Conservation (phyloP, 2,329 filamentous ascomycete genomes). For the Erysiphe pulchra region DNA sequence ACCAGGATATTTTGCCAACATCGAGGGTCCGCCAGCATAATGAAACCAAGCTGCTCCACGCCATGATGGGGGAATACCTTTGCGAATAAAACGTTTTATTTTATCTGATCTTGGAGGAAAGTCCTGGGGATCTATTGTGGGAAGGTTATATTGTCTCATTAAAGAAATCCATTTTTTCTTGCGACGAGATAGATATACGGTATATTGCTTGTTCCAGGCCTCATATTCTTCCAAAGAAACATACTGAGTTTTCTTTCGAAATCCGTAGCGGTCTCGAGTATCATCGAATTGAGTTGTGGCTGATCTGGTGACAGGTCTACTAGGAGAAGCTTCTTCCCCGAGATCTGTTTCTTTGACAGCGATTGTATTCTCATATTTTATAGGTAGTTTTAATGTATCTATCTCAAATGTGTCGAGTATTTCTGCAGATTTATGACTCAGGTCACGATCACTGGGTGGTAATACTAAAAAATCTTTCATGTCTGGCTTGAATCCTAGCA, state of each 20-base stretch:
- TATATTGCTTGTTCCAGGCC: conserved; percentile 52
- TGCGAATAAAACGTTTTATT: conserved; percentile 72
- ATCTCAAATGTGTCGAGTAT: not conserved
- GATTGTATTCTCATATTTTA: not conserved
- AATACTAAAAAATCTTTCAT: not conserved
- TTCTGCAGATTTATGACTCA: not conserved
- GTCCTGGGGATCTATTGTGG: conserved; percentile 41
- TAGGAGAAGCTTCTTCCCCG: conserved; percentile 2
- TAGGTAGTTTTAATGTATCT: not conserved
- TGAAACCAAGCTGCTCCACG: conserved; percentile 94
- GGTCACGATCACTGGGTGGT: too few species aligned
- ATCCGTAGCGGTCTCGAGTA: conserved; percentile 61
- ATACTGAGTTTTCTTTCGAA: conserved; percentile 67
- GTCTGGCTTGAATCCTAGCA: not conserved
- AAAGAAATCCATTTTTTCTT: conserved; percentile 60
- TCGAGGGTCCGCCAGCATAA: conserved; percentile 68
- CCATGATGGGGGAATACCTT: conserved; percentile 84
- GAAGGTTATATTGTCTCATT: conserved; percentile 50
- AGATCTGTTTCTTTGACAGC: conserved; percentile 3
- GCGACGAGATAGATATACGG: conserved; percentile 46
- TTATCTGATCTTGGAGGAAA: conserved; percentile 66
- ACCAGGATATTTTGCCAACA: conserved; percentile 48
- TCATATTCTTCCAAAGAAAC: conserved; percentile 57
- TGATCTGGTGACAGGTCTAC: conserved; percentile 4
- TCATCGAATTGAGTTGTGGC: conserved; percentile 4